Evolutionary conservation across 2,329 filamentous ascomycete genomes (phyloP).

Genomic region (Colletotrichum sp.): DNA sequence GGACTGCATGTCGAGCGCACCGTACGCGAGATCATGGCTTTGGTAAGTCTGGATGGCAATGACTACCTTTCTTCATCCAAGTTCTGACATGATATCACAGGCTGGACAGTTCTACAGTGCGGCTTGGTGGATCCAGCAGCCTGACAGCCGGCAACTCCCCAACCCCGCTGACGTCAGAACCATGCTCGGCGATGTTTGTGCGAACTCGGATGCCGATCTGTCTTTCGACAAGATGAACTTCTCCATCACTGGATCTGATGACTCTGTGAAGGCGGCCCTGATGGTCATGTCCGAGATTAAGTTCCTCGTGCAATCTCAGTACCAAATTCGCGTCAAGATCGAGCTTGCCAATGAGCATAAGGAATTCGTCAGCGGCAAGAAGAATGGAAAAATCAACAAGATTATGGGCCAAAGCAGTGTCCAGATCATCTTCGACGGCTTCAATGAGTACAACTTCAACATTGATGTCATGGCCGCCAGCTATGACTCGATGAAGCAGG

Average conservation of each 20-base stretch:
- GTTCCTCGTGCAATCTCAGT: conserved; percentile 84
- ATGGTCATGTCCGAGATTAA: conserved; percentile 90
- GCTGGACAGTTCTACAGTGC: conserved; percentile 98
- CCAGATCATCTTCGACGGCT: conserved; percentile 98
- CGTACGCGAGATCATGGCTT: conserved; percentile 91
- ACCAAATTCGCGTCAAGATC: conserved; percentile 96
- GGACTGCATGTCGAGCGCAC: conserved; percentile 94
- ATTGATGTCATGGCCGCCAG: conserved; percentile 94
- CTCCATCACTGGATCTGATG: conserved; percentile 92
- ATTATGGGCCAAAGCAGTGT: conserved; percentile 99
- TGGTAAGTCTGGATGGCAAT: conserved; percentile 61
- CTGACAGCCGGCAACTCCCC: conserved; percentile 52
- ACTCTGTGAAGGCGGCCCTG: conserved; percentile 94
- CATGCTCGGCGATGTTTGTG: conserved; percentile 96
- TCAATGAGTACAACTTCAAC: conserved; percentile 99
- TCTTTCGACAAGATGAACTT: conserved; percentile 95
- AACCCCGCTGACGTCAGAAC: conserved; percentile 76
- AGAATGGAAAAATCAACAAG: conserved; percentile 99
- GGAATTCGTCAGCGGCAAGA: conserved; percentile 98
- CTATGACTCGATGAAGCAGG: conserved; percentile 94
- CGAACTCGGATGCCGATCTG: conserved; percentile 93
- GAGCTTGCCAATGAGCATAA: conserved; percentile 99
- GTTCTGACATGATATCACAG: conserved; percentile 46
- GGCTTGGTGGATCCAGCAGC: conserved; percentile 74
- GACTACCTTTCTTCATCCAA: conserved; percentile 6